Conservation (phyloP, 1,284 basidiomycete genomes). For the Boletus sp. region DNA sequence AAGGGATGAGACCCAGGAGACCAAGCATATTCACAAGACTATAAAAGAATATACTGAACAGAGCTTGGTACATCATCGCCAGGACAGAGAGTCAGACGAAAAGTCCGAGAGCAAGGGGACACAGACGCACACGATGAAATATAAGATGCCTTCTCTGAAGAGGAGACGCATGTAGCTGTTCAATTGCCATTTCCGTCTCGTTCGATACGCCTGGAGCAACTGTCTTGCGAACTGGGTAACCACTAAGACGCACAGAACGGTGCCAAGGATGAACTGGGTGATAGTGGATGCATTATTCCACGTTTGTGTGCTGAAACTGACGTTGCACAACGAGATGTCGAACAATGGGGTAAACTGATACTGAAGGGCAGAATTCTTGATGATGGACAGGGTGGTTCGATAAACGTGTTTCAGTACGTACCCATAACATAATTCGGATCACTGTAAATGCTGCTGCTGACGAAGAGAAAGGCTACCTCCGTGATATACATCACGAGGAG, state of each 20-base stretch:
- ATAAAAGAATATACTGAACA: neutral
- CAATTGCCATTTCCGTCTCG: neutral
- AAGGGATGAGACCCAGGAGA: neutral
- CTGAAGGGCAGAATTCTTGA: neutral
- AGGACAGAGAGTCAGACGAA: neutral
- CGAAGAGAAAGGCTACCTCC: neutral
- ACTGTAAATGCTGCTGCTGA: neutral
- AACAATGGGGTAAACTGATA: neutral
- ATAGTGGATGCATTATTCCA: neutral
- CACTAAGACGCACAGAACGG: neutral
- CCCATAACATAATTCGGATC: neutral
- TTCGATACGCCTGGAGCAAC: neutral
- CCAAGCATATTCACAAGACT: neutral
- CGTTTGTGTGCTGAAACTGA: neutral
- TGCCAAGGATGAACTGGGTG: neutral
- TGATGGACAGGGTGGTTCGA: neutral
- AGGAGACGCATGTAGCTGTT: slow-evolving; percentile 9
- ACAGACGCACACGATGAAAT: slow-evolving; percentile 8
- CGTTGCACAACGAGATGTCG: neutral
- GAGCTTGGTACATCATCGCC: too few relatives aligned
- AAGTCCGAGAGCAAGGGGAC: neutral
- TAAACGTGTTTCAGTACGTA: neutral
- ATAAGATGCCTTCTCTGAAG: slow-evolving; percentile 1
- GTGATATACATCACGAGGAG: slow-evolving; percentile 7
- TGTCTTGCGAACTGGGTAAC: neutral